Percentiles rank a stretch among this genome's conserved stretches.
These are phyloP conservation scores for Clohesyomyces aquaticus DNA, from an alignment of 495 filamentous ascomycete species.

Conservation along the genomic window DNA sequence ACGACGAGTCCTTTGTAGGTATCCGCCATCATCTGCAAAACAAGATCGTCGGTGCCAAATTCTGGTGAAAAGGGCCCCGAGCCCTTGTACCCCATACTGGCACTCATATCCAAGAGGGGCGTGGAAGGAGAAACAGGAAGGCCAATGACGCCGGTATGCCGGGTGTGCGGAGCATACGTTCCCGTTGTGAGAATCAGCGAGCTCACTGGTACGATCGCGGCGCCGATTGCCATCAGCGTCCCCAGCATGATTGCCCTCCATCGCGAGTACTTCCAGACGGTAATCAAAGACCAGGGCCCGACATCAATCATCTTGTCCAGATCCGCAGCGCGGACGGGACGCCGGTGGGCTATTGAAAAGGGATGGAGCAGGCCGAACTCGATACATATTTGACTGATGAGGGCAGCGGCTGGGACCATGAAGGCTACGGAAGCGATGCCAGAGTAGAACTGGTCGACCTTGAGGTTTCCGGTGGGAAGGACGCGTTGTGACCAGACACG, in stretches of 20 bases:
- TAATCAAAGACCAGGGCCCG: conserved; percentile 5
- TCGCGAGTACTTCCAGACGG: conserved; percentile 24
- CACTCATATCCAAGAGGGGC: conserved; percentile 1
- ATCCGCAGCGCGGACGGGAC: conserved; percentile 15
- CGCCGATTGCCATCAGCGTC: conserved; percentile 12
- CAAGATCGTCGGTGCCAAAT: conserved; percentile 10
- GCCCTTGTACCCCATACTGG: conserved; percentile 12
- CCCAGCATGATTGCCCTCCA: conserved; percentile 6
- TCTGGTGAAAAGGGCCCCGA: neutral
- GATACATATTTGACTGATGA: conserved; percentile 12
- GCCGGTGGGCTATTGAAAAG: conserved; percentile 18
- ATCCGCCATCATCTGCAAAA: conserved; percentile 15
- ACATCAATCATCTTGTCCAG: conserved; percentile 23
- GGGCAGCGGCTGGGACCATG: conserved; percentile 17
- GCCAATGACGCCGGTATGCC: conserved; percentile 8
- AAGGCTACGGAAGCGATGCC: conserved; percentile 17
- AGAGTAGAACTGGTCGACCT: conserved; percentile 24
- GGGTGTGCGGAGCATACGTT: conserved; percentile 8
- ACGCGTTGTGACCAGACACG: conserved; percentile 10
- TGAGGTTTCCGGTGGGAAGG: conserved; percentile 15
- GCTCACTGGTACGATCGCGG: conserved; percentile 17
- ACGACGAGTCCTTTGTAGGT: conserved; percentile 16
- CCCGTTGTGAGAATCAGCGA: conserved; percentile 16
- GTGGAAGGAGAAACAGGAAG: conserved; percentile 6
- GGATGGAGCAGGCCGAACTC: conserved; percentile 22